Conservation (phyloP, 371 early-diverging fungal species). For the Syncephalastrum monosporum region DNA sequence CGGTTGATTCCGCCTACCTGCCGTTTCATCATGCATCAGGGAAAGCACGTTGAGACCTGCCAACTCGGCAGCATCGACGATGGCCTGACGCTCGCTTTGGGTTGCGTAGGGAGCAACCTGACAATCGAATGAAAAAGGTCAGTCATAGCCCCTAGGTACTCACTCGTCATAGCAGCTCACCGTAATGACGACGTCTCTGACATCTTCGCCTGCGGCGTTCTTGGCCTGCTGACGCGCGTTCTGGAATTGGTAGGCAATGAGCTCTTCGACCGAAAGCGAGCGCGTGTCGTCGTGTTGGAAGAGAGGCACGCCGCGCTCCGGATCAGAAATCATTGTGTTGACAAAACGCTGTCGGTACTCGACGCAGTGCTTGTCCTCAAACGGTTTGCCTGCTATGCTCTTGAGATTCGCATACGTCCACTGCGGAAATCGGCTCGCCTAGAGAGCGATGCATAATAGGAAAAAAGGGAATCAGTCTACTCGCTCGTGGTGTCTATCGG, state of each 20-base stretch:
- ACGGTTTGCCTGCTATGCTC: slow-evolving; percentile 75
- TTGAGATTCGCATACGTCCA: slow-evolving; percentile 82
- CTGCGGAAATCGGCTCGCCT: slow-evolving; percentile 88
- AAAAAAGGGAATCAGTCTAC: not conserved
- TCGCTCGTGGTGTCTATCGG: not conserved
- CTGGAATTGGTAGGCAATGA: slow-evolving; percentile 92
- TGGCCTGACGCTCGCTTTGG: slow-evolving; percentile 89
- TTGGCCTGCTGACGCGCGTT: slow-evolving; percentile 85
- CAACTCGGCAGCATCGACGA: slow-evolving; percentile 91
- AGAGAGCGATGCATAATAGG: slow-evolving; percentile 9
- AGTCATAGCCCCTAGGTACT: not conserved
- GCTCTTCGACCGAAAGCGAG: slow-evolving; percentile 76
- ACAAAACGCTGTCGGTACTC: slow-evolving; percentile 73
- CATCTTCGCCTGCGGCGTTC: slow-evolving; percentile 70
- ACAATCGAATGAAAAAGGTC: not conserved
- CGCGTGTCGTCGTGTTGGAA: slow-evolving; percentile 63
- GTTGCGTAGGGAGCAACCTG: slow-evolving; percentile 89
- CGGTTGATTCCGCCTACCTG: slow-evolving; percentile 50
- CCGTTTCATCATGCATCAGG: slow-evolving; percentile 91
- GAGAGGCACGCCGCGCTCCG: slow-evolving; percentile 56
- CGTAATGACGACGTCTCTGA: slow-evolving; percentile 89
- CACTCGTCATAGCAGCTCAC: slow-evolving; percentile 41
- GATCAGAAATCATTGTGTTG: slow-evolving; percentile 72
- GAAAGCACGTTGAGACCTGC: slow-evolving; percentile 84
- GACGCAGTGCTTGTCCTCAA: slow-evolving; percentile 63